Percentiles rank a stretch among this genome's conserved stretches.
phyloP scores from a whole-genome alignment of 352 stramenopile species.

The Aphanomyces euteiches region DNA sequence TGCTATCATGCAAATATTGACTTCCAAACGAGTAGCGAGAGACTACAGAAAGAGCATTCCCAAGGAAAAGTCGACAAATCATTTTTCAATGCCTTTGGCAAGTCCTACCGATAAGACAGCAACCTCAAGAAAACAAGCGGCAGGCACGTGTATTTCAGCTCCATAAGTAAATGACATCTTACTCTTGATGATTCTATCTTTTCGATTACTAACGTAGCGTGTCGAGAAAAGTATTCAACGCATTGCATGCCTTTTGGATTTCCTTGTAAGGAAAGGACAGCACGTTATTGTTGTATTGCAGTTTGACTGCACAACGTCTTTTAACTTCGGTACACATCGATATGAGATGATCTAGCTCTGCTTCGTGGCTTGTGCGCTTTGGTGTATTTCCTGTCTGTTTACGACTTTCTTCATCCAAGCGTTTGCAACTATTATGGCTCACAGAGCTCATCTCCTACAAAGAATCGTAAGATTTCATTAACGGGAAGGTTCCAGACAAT shows the following conservation, averaged over 20 bases:
- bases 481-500: too few species aligned
- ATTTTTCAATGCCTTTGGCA: slow-evolving; percentile 72
- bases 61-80: slow-evolving; percentile 60
- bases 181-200: neutral
- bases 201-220: neutral
- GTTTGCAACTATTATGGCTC: too few species aligned
- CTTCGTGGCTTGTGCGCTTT: too few species aligned
- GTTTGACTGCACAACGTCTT: too few species aligned
- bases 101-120: slow-evolving; percentile 59
- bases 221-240: neutral
- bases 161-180: neutral
- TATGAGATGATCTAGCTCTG: too few species aligned
- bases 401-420: too few species aligned
- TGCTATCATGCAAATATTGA: neutral
- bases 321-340: too few species aligned
- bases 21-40: slow-evolving; percentile 34
- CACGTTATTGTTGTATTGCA: too few species aligned
- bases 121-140: neutral
- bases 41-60: slow-evolving; percentile 45
- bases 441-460: too few species aligned
- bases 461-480: too few species aligned
- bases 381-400: too few species aligned
- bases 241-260: neutral
- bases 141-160: neutral
- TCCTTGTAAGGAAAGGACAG: too few species aligned